Conservation (phyloP, 305 asterid species). For the Rubia peregrina region DNA sequence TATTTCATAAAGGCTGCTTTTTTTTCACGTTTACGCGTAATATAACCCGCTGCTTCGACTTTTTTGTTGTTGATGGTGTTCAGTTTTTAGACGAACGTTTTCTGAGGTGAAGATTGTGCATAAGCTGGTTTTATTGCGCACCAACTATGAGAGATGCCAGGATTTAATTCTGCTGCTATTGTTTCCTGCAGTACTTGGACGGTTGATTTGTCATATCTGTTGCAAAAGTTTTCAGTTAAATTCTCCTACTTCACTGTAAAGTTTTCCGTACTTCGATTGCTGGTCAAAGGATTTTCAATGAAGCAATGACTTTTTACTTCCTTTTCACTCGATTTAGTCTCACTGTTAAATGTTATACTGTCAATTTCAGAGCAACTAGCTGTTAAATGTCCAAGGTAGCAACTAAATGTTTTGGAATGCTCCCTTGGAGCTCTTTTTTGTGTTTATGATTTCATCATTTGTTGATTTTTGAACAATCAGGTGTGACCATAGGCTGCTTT, state of each 20-base stretch:
- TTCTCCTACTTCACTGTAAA: conserved; percentile 92
- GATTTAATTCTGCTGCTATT: conserved; percentile 15
- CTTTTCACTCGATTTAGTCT: too few species aligned
- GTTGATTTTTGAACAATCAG: too few species aligned
- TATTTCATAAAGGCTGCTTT: background rate
- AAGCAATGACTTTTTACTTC: too few species aligned
- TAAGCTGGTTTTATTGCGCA: background rate
- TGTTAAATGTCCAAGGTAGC: too few species aligned
- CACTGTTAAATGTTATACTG: too few species aligned
- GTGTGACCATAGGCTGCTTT: too few species aligned
- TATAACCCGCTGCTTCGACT: background rate
- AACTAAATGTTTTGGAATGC: too few species aligned
- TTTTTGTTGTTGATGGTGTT: background rate
- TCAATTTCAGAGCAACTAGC: too few species aligned
- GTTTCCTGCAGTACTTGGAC: conserved; percentile 82
- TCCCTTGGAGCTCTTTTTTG: too few species aligned
- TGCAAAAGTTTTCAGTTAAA: conserved; percentile 70
- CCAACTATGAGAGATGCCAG: background rate
- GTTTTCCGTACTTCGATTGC: too few species aligned
- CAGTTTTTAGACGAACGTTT: background rate
- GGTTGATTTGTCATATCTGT: conserved; percentile 91
- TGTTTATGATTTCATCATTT: too few species aligned
- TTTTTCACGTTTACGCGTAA: background rate
- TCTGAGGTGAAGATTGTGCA: background rate
- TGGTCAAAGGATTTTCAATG: too few species aligned